Evolutionary conservation across 1,284 basidiomycete species (phyloP), one percentile per base, ranked within the genome.

Genomic region (Nidula niveotomentosa): DNA sequence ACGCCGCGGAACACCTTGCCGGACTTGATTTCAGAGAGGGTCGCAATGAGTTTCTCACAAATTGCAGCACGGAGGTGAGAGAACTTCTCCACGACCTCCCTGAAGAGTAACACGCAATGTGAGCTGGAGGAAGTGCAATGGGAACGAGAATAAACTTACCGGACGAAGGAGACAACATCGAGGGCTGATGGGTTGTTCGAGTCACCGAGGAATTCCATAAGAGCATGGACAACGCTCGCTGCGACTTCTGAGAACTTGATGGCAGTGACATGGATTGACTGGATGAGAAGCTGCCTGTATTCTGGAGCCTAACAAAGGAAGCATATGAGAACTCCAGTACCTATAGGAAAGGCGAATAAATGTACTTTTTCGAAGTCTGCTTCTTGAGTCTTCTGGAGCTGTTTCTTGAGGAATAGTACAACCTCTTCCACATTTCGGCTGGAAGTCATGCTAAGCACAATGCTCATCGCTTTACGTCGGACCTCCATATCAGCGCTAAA

Each of bases 211-310:
- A 99, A 99, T 67, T 98, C 95, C 94, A 99, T 97, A 52, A 99
- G 81, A 2, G 96, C 96, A 63, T 96, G 93, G 0, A 99, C 95
- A 48, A 99, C 96, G 61, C 91, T 95, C 4, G 93, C 92, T 2
- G 96, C 96, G 12, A 99, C 93, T 71, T 99, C 96, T n/a, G 94
- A 95, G 79, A 98, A 98, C 65, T 91, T 93, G 80, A 98, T 91
- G 7, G 96, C 96, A 65, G 94, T 96, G 51, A 97, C 84, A 71
- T 99, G 97, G 63, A 99, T 98, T 50, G 92, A 95, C 73, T 98
- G 96, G 63, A 99, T 98, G 58, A 99, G 85, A 1, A 99, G 82
- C 68, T 98, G 96, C 48, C 96, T 86, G 75, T 98, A 98, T 69
- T 99, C 96, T 8, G 93, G 80, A 52, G 91, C 90, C 91, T 94